These are phyloP conservation scores for Aschersonia sp. DNA, from an alignment of 2,329 filamentous ascomycete species.

Conservation along the genomic window DNA sequence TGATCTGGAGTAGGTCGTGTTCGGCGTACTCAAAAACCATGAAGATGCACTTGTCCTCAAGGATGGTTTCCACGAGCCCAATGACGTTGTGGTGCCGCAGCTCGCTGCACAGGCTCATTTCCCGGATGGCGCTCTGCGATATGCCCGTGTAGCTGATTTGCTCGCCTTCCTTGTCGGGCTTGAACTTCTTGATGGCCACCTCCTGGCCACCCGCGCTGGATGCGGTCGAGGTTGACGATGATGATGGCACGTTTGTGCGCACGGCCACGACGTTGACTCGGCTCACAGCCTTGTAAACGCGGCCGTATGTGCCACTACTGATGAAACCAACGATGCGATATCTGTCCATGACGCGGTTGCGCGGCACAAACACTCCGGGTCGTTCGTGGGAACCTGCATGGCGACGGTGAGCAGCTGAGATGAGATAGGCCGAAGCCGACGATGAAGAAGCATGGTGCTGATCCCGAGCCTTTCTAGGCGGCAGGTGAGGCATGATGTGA, in stretches of 20 bases:
- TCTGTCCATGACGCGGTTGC: slow-evolving; percentile 79
- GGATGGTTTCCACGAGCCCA: slow-evolving; percentile 81
- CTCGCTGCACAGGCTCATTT: slow-evolving; percentile 95
- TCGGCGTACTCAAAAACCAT: slow-evolving; percentile 99
- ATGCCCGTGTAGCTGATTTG: slow-evolving; percentile 91
- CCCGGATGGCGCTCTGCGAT: slow-evolving; percentile 89
- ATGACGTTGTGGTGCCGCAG: slow-evolving; percentile 82
- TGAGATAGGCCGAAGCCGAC: slow-evolving; percentile 6
- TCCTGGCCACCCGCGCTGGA: slow-evolving; percentile 43
- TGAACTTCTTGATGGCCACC: slow-evolving; percentile 99
- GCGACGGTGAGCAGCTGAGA: slow-evolving; percentile 19
- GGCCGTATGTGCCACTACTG: slow-evolving; percentile 92
- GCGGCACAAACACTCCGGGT: slow-evolving; percentile 48
- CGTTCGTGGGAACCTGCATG: slow-evolving; percentile 38
- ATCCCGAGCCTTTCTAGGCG: no score
- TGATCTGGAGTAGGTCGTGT: slow-evolving; percentile 93
- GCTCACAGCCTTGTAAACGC: slow-evolving; percentile 88
- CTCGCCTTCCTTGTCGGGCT: slow-evolving; percentile 96
- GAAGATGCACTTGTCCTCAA: slow-evolving; percentile 98
- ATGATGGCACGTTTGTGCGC: no score
- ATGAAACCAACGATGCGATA: slow-evolving; percentile 98
- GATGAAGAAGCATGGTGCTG: slow-evolving; percentile 16
- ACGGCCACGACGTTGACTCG: slow-evolving; percentile 20
- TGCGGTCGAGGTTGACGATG: slow-evolving; percentile 1
- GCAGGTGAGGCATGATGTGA: no score